These are phyloP conservation scores for Daldinia bambusicola DNA, from an alignment of 495 filamentous ascomycete species.

Conservation along the genomic window DNA sequence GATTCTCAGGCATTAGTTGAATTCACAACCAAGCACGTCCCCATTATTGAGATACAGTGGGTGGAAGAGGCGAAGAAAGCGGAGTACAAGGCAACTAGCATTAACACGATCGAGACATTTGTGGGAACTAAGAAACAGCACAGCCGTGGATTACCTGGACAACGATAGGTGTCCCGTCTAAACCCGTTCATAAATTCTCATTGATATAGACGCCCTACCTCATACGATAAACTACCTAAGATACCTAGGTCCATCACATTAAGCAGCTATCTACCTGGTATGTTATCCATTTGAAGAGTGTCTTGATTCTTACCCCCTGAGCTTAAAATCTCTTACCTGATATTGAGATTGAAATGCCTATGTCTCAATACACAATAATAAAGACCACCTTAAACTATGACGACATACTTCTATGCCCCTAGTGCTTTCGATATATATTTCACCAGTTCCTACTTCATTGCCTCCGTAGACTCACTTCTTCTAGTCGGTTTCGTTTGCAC, in stretches of 20 bases:
- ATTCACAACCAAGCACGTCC: slow-evolving; percentile 60
- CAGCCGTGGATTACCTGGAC: neutral
- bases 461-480: neutral
- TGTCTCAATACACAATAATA: too few species aligned
- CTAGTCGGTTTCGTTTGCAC: slow-evolving; percentile 20
- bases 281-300: too few species aligned
- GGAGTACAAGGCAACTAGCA: slow-evolving; percentile 40
- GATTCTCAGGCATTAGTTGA: slow-evolving; percentile 60
- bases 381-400: too few species aligned
- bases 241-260: too few species aligned
- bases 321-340: neutral
- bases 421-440: neutral
- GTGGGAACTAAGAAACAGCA: slow-evolving; percentile 52
- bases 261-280: too few species aligned
- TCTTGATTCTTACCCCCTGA: too few species aligned
- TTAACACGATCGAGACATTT: slow-evolving; percentile 51
- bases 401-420: neutral
- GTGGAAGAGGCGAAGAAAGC: slow-evolving; percentile 37
- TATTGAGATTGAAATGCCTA: neutral
- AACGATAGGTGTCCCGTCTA: neutral
- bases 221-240: too few species aligned
- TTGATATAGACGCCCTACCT: neutral
- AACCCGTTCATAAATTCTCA: neutral
- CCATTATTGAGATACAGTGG: slow-evolving; percentile 46
- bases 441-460: neutral